A percentile compares a stretch with the other conserved stretches of the same genome.
Evolutionary conservation across 345 rosid genomes (phyloP).

Genomic region (Camelina laxa): DNA sequence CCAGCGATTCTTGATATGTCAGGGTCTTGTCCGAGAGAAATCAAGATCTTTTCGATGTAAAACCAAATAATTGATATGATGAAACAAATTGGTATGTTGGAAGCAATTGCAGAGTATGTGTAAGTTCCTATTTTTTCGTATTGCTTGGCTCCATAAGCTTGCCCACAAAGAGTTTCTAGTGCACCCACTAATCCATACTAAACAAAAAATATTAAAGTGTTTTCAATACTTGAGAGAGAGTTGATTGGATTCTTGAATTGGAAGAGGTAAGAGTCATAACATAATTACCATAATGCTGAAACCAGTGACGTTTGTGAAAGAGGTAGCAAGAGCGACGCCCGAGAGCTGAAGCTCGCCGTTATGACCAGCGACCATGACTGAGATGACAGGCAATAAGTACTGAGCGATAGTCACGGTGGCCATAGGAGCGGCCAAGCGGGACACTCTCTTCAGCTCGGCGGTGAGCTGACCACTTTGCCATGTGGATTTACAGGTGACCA

Average conservation of each 20-base stretch:
- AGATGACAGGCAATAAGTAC: constrained; percentile 15
- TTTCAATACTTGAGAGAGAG: constrained; percentile 16
- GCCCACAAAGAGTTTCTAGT: constrained; percentile 42
- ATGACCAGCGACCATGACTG: constrained; percentile 30
- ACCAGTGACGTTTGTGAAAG: constrained; percentile 19
- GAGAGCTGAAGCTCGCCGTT: constrained; percentile 29
- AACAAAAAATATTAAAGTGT: not conserved
- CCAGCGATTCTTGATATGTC: constrained; percentile 37
- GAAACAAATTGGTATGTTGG: constrained; percentile 33
- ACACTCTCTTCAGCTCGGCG: constrained; percentile 16
- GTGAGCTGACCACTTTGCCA: not conserved
- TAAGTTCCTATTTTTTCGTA: constrained; percentile 33
- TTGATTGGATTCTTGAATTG: not conserved
- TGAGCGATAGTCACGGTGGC: constrained; percentile 26
- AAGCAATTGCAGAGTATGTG: constrained; percentile 37
- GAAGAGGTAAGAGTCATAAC: constrained; percentile 4
- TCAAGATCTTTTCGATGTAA: constrained; percentile 32
- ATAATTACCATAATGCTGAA: constrained; percentile 13
- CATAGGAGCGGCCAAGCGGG: constrained; percentile 24
- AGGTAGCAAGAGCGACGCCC: constrained; percentile 28
- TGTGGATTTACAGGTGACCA: not conserved
- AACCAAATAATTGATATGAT: constrained; percentile 37
- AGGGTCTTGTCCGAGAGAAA: constrained; percentile 42
- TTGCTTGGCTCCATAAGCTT: constrained; percentile 46
- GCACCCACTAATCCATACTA: constrained; percentile 40